These are phyloP conservation scores for Hapsidospora chrysogenum DNA, from an alignment of 495 filamentous ascomycete species.

Conservation along the genomic window DNA sequence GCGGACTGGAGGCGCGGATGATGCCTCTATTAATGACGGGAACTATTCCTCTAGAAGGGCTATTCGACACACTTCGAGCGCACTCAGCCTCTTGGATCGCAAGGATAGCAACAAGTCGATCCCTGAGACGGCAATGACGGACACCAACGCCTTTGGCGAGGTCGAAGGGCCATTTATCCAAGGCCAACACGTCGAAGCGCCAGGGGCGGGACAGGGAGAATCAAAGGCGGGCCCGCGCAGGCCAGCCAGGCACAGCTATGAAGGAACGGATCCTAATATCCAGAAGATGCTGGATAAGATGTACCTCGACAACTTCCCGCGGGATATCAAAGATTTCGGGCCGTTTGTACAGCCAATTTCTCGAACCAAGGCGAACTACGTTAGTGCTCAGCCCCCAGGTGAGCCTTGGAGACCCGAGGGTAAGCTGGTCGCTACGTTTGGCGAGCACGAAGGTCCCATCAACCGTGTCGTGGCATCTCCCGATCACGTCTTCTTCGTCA, in stretches of 20 bases:
- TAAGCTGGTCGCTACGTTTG: conserved; percentile 67
- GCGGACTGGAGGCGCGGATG: conserved; percentile 12
- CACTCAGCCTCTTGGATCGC: conserved; percentile 64
- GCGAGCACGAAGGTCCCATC: conserved; percentile 70
- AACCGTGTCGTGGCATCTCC: conserved; percentile 72
- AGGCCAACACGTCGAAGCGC: conserved; percentile 9
- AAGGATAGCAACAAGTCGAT: conserved; percentile 64
- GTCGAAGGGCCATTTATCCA: conserved; percentile 52
- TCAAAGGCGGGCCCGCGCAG: conserved; percentile 15
- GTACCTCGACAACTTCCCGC: conserved; percentile 80
- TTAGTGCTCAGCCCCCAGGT: conserved; percentile 22
- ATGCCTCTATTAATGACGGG: conserved; percentile 19
- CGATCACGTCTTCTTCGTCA: conserved; percentile 90
- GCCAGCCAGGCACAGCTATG: conserved; percentile 50
- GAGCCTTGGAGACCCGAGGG: conserved; percentile 74
- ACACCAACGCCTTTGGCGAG: conserved; percentile 67
- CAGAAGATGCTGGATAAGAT: conserved; percentile 74
- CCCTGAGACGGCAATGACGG: conserved; percentile 71
- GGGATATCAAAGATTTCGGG: conserved; percentile 62
- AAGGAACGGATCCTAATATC: conserved; percentile 78
- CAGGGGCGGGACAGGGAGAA: conserved; percentile 11
- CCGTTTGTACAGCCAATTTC: conserved; percentile 60
- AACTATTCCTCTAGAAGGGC: conserved; percentile 20
- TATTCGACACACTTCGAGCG: conserved; percentile 53
- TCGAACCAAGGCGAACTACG: conserved; percentile 42